Conservation (phyloP, 202 grass and related monocot species). For the Digitaria exilis region DNA sequence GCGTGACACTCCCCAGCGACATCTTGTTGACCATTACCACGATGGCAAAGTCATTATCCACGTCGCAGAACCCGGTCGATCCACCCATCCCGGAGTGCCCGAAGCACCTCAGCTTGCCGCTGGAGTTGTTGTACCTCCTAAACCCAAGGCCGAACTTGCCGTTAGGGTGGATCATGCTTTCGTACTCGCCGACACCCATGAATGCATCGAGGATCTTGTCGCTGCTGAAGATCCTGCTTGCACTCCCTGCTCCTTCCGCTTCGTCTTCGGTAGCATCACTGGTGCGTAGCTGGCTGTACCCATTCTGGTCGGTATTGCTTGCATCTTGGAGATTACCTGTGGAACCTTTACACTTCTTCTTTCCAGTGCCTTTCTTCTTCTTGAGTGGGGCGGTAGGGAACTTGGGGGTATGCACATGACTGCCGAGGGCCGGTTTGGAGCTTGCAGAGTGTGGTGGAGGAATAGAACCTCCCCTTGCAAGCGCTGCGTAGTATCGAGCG, state of each 20-base stretch:
- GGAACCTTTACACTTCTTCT: slow-evolving; percentile 18
- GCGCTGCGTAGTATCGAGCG: slow-evolving; percentile 79
- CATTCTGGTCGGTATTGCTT: slow-evolving; percentile 31
- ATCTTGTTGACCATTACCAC: slow-evolving; percentile 93
- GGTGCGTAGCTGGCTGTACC: slow-evolving; percentile 56
- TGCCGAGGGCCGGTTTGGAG: slow-evolving; percentile 62
- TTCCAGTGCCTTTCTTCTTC: slow-evolving; percentile 50
- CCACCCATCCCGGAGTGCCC: slow-evolving; percentile 92
- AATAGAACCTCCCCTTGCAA: slow-evolving; percentile 52
- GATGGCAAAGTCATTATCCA: slow-evolving; percentile 74
- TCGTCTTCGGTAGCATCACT: slow-evolving; percentile 30
- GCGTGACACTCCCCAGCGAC: slow-evolving; percentile 75
- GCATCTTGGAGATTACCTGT: slow-evolving; percentile 7
- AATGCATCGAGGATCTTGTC: slow-evolving; percentile 73
- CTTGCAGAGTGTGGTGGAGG: slow-evolving; percentile 64
- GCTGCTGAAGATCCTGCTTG: slow-evolving; percentile 55
- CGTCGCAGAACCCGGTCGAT: slow-evolving; percentile 76
- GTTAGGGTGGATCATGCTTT: slow-evolving; percentile 55
- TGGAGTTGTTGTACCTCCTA: slow-evolving; percentile 58
- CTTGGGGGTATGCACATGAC: slow-evolving; percentile 67
- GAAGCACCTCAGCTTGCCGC: slow-evolving; percentile 46
- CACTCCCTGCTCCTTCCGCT: not conserved
- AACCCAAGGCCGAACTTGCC: slow-evolving; percentile 94
- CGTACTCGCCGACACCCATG: slow-evolving; percentile 68
- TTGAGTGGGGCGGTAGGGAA: slow-evolving; percentile 41